Base-by-base conservation (phyloP, 306 rosid species). In the Mimosa bimucronata region DNA sequence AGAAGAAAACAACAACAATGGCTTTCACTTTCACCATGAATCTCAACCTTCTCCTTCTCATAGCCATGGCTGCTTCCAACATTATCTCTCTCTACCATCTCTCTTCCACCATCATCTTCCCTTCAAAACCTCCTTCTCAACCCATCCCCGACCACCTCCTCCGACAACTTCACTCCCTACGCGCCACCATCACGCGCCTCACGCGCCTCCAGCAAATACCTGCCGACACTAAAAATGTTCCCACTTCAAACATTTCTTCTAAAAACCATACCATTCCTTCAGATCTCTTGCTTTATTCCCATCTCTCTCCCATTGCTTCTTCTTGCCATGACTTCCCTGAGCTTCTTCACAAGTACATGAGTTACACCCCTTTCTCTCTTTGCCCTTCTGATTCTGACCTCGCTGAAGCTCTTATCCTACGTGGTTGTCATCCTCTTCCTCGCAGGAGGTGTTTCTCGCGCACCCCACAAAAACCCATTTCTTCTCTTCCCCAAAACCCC, bases 371-470 rank as follows among this genome's bases (percentile, higher is more conserved):
- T 0, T 95, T 90, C 86, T 83, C 96, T 1, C 73, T 62, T 66
- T 95, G 99, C 77, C 99, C 99, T 3, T 75, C 79, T 9, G 97
- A 88, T 80, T 80, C 93, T 3, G 97, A 89, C 75, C 37, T 89
- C 28, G 93, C 91, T 0, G 98, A 93, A 42, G 28, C 94, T 8
- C 88, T 95, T 12, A 87, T 85, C 48, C 92, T 95, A 34, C 94
- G 91, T 11, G 99, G 99, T 25, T 95, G 98, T 81, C 99, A 93
- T 82, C 99, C 99, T 0, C 99, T 95, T 79, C 99, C 99, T 26
- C 97, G 99, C 79, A 98, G 99, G 3, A 81, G 99, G 1, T 95
- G 99, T 78, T 95, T 95, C 82, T 77, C 98, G 48, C 73, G 50
- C 70, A 93, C 99, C 64, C 96, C 97, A 2, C 82, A 69, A 7